A percentile compares a stretch with the other conserved stretches of the same genome.
Conservation (phyloP, 495 filamentous ascomycete species). For the Sphaerosporella brunnea region DNA sequence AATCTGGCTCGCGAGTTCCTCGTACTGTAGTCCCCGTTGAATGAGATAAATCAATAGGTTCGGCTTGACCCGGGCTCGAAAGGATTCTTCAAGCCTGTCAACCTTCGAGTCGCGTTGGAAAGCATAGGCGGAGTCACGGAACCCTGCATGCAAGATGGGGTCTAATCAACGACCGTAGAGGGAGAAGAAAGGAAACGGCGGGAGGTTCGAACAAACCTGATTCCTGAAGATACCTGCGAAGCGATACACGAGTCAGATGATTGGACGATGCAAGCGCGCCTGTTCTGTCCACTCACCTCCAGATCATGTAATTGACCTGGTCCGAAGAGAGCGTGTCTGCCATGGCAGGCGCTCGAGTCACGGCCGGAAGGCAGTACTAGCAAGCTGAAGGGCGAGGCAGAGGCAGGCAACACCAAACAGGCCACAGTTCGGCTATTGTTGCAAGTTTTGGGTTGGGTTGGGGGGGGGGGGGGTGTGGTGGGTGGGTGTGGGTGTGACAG, state of each 20-base stretch:
- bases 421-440: too few relatives aligned
- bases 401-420: too few relatives aligned
- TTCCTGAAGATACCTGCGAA: conserved; percentile 66
- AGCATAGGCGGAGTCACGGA: conserved; percentile 18
- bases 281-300: conserved; percentile 58
- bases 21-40: conserved; percentile 23
- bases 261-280: conserved; percentile 13
- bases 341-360: too few relatives aligned
- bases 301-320: conserved; percentile 96
- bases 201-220: conserved; percentile 45
- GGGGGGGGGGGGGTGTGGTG: too few relatives aligned
- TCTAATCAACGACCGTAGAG: conserved; percentile 9
- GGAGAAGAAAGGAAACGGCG: conserved; percentile 7
- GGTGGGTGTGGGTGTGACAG: too few relatives aligned
- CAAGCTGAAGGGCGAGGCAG: too few relatives aligned
- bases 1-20: conserved; percentile 23
- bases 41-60: conserved; percentile 23
- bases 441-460: too few relatives aligned
- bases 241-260: conserved; percentile 20
- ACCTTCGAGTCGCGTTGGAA: conserved; percentile 24
- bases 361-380: too few relatives aligned
- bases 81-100: conserved; percentile 12
- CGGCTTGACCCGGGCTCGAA: conserved; percentile 9
- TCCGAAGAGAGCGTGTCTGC: conserved; percentile 53
- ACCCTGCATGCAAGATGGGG: conserved; percentile 22